phyloP scores from a whole-genome alignment of 2,329 filamentous ascomycete genomes.

The Samsoniella hepiali region DNA sequence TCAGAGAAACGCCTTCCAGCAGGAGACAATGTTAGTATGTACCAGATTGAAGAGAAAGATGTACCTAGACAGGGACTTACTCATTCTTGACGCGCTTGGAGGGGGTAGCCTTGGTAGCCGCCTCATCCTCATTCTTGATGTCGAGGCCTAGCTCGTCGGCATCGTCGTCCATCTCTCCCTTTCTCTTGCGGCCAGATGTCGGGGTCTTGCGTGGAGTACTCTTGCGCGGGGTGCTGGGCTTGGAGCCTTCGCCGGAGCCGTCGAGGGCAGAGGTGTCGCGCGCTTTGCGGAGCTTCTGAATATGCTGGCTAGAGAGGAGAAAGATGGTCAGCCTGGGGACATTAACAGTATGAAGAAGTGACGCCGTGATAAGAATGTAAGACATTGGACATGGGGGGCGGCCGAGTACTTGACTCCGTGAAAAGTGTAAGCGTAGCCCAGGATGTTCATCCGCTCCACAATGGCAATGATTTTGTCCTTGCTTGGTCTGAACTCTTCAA shows the following conservation, averaged over 20 bases:
- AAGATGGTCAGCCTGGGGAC: neutral
- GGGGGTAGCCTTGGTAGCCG: constrained; percentile 19
- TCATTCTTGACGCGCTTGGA: constrained; percentile 27
- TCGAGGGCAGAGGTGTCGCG: constrained; percentile 30
- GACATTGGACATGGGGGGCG: neutral
- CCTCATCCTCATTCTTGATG: constrained; percentile 26
- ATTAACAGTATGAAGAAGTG: neutral
- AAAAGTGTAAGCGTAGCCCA: constrained; percentile 39
- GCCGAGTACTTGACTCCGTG: constrained; percentile 39
- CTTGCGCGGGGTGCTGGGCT: constrained; percentile 27
- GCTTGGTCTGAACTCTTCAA: constrained; percentile 35
- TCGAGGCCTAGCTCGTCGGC: constrained; percentile 7
- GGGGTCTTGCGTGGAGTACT: constrained; percentile 31
- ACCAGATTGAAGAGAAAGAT: too few relatives aligned
- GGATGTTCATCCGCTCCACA: constrained; percentile 29
- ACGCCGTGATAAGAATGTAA: neutral
- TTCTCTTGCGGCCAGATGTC: constrained; percentile 27
- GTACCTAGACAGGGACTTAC: neutral
- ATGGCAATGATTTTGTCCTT: constrained; percentile 33
- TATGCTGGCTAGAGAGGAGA: constrained; percentile 39
- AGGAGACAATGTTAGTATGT: neutral
- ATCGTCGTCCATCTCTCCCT: constrained; percentile 20
- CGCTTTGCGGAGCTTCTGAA: constrained; percentile 42
- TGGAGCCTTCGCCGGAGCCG: constrained; percentile 21
- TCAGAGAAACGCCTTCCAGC: neutral